phyloP scores from a whole-genome alignment of 176 grass and related monocot genomes.

The Puya raimondii region DNA sequence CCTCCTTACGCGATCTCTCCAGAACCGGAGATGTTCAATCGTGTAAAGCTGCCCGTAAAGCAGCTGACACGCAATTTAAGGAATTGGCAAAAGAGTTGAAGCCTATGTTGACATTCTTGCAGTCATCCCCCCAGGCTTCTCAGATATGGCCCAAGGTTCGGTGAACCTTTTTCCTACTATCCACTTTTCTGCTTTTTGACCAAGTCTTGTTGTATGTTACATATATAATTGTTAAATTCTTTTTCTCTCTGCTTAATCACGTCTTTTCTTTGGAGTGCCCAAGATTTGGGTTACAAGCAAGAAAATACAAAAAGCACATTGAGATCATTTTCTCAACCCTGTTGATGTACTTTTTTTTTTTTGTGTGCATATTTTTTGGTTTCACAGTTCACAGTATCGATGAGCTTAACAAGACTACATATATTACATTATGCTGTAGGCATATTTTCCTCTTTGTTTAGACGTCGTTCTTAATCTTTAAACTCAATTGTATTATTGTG shows the following conservation, averaged over 20 bases:
- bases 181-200: background rate
- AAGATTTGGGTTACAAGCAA: background rate
- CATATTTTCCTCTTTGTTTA: background rate
- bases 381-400: too few relatives aligned
- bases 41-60: constrained; percentile 81
- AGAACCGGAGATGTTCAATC: constrained; percentile 72
- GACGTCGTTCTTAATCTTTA: background rate
- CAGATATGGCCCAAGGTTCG: constrained; percentile 88
- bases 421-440: background rate
- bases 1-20: constrained; percentile 67
- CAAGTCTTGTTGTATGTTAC: background rate
- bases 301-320: background rate
- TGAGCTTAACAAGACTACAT: too few relatives aligned
- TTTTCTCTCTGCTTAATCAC: background rate
- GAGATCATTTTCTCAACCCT: too few relatives aligned
- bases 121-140: constrained; percentile 70
- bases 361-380: too few relatives aligned
- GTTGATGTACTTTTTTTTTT: too few relatives aligned
- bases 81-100: constrained; percentile 81
- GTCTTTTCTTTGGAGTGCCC: background rate
- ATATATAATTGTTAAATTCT: background rate
- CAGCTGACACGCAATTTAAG: constrained; percentile 82
- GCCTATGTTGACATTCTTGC: constrained; percentile 52
- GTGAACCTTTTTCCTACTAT: constrained; percentile 1
- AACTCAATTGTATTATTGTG: background rate